Evolutionary conservation across 192 early-diverging fungal genomes (phyloP).

Genomic region (Backusella australiensis): DNA sequence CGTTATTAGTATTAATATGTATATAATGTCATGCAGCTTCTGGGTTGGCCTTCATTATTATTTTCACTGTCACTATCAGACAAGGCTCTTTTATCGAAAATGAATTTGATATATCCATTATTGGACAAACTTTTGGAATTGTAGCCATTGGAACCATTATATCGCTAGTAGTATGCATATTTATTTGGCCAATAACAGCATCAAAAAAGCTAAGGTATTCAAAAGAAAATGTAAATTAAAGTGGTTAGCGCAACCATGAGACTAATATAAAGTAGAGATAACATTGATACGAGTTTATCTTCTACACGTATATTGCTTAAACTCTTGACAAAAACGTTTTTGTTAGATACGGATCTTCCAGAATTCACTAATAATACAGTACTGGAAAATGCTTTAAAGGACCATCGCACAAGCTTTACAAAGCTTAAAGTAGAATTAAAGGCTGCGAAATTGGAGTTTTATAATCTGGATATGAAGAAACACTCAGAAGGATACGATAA

Average conservation of each 20-base stretch:
- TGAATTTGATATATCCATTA: slow-evolving; percentile 35
- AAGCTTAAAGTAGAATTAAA: slow-evolving; percentile 48
- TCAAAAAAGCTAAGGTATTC: slow-evolving; percentile 37
- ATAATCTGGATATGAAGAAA: slow-evolving; percentile 46
- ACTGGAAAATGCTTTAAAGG: slow-evolving; percentile 55
- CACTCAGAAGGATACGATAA: slow-evolving; percentile 39
- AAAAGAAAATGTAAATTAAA: background rate
- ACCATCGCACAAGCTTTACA: slow-evolving; percentile 57
- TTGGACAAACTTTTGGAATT: slow-evolving; percentile 34
- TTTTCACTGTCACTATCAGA: slow-evolving; percentile 39
- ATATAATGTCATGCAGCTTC: slow-evolving; percentile 13
- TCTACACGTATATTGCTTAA: slow-evolving; percentile 58
- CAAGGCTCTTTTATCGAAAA: slow-evolving; percentile 36
- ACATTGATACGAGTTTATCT: slow-evolving; percentile 46
- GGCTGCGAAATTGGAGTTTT: slow-evolving; percentile 51
- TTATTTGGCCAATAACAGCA: slow-evolving; percentile 50
- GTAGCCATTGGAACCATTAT: slow-evolving; percentile 41
- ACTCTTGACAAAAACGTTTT: slow-evolving; percentile 60
- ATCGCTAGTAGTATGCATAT: slow-evolving; percentile 32
- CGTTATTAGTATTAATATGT: background rate
- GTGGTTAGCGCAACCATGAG: background rate
- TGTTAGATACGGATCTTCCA: slow-evolving; percentile 49
- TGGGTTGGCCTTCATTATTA: slow-evolving; percentile 48
- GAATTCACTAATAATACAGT: slow-evolving; percentile 46
- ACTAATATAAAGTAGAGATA: slow-evolving; percentile 25